A percentile compares a stretch with the other conserved stretches of the same genome.
phyloP scores from a whole-genome alignment of 2,329 filamentous ascomycete genomes.

The Trichophyton verrucosum region DNA sequence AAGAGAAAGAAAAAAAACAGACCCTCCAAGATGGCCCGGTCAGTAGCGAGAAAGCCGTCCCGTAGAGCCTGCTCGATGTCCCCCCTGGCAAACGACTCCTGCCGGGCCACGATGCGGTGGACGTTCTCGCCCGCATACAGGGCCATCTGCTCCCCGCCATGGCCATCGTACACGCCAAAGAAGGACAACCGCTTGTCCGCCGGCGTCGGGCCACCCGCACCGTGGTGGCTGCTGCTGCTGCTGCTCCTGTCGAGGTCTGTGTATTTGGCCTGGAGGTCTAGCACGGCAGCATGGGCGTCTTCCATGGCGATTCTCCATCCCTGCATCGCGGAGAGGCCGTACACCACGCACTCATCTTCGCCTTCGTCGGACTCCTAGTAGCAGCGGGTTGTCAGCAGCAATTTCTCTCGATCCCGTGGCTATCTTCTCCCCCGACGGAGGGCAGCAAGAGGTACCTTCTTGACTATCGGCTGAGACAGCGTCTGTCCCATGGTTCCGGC shows the following conservation, averaged over 20 bases:
- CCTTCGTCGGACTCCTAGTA: constrained; percentile 56
- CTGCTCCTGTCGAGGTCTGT: constrained; percentile 28
- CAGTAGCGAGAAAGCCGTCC: constrained; percentile 91
- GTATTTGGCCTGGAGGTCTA: constrained; percentile 63
- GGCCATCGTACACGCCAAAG: constrained; percentile 96
- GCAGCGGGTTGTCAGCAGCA: neutral
- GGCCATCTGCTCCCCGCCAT: constrained; percentile 93
- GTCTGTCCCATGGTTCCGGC: constrained; percentile 80
- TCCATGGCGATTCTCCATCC: constrained; percentile 99
- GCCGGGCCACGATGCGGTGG: constrained; percentile 86
- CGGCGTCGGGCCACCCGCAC: constrained; percentile 38
- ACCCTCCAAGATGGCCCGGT: constrained; percentile 93
- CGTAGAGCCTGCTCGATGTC: constrained; percentile 93
- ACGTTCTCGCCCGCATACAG: constrained; percentile 85
- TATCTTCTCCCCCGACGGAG: neutral
- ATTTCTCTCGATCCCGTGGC: too few species aligned
- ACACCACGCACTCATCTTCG: constrained; percentile 84
- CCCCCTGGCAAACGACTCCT: constrained; percentile 81
- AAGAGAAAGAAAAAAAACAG: constrained; percentile 23
- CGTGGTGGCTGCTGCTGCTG: neutral
- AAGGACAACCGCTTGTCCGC: constrained; percentile 71
- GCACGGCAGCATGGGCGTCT: constrained; percentile 79
- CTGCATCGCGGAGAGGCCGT: constrained; percentile 96
- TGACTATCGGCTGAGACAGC: constrained; percentile 94
- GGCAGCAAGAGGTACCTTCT: constrained; percentile 60